Evolutionary conservation across 2,329 filamentous ascomycete genomes (phyloP), one percentile per base, ranked within the genome.

Genomic region (Ophiostoma populinum): DNA sequence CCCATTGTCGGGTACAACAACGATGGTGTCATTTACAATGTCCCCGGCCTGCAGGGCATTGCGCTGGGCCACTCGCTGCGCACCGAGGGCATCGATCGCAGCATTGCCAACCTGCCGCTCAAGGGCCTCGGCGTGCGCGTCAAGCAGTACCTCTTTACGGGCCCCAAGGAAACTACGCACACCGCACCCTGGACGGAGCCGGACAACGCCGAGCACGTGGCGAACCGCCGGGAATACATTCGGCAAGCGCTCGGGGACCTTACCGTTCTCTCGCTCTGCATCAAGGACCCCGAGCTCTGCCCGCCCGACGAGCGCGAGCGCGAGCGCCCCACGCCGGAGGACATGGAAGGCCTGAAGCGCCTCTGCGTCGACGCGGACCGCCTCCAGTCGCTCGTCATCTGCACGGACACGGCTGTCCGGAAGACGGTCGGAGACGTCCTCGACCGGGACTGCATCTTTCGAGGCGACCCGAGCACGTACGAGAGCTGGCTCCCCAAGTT

Each of bases 341-440:
- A 36, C 17, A 36, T 37, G 35, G 29, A 22, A 11, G 35, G 29
- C 8, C 18, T 37, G 6, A 37, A 37, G 12, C 24, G 28, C 5
- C 18, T 37, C 5, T 11, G 32, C 8, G 24, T 37, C 8, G 24
- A 22, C 18, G 35, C 35, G 6, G 18, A 7, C 4, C 10, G 12
- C 8, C 19, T 37, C 3, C 24, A 37, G 24, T 37, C 35, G 7
- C 19, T 37, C 6, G 24, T 29, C 7, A 32, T 37, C 18, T 16
- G 24, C 3, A 29, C 29, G 5, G 16, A 37, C 29, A 20, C 22
- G 15, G 32, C 19, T 22, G 17, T 8, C 18, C 18, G 9, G 17
- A 20, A 9, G 2, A 46, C 55, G n/a, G 44, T 44, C 7, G 47
- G 52, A n/a, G n/a, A n/a, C n/a, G n/a, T n/a, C n/a, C n/a, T n/a